phyloP scores from a whole-genome alignment of 352 stramenopile genomes.

The Peronosclerospora sorghi region DNA sequence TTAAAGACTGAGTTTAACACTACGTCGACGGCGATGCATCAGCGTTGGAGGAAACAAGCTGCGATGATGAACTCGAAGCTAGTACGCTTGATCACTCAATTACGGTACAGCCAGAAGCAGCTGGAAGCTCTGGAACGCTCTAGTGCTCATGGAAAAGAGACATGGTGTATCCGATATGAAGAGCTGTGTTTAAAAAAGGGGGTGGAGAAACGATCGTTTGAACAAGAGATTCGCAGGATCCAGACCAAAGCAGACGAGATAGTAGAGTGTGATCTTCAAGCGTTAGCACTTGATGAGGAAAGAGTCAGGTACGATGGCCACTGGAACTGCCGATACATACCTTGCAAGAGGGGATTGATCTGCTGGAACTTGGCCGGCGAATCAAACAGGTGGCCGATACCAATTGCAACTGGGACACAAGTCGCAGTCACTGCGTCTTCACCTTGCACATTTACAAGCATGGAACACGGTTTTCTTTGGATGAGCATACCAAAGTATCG shows the following conservation, averaged over 20 bases:
- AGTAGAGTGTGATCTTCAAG: no score
- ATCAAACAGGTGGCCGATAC: conserved; percentile 84
- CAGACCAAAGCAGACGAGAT: conserved; percentile 20
- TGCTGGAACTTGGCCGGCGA: conserved; percentile 52
- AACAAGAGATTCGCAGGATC: conserved; percentile 34
- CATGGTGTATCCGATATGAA: conserved; percentile 34
- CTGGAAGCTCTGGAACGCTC: conserved; percentile 36
- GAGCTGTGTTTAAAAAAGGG: conserved; percentile 35
- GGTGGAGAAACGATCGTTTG: conserved; percentile 22
- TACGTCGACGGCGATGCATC: conserved; percentile 22
- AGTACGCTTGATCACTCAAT: conserved; percentile 27
- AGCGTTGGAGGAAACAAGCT: conserved; percentile 35
- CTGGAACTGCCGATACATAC: conserved; percentile 53
- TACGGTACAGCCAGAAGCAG: conserved; percentile 38
- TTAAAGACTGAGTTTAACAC: conserved; percentile 41
- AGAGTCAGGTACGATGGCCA: conserved; percentile 81
- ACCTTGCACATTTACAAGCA: conserved; percentile 67
- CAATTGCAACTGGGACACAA: conserved; percentile 84
- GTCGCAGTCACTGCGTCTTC: conserved; percentile 87
- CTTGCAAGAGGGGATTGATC: conserved; percentile 53
- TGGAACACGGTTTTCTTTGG: conserved; percentile 5
- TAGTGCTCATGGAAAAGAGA: conserved; percentile 32
- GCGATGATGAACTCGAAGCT: conserved; percentile 27
- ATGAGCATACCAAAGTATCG: conserved; percentile 54
- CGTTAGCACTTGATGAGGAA: no score